These are phyloP conservation scores for Brassica rapa DNA, from an alignment of 345 rosid genomes.

Conservation along the genomic window DNA sequence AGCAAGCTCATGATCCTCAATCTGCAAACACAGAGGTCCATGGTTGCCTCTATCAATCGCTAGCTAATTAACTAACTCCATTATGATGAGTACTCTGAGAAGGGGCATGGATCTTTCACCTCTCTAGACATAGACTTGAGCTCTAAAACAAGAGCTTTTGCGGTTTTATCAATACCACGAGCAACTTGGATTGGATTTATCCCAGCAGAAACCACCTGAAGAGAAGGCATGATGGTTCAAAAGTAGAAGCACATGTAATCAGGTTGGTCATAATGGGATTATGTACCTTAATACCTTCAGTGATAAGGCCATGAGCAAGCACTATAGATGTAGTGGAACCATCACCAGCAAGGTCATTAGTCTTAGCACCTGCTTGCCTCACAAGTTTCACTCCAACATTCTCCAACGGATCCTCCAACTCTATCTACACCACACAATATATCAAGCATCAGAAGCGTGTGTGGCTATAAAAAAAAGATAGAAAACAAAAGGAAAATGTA, in stretches of 20 bases:
- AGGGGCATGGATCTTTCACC: slow-evolving; percentile 44
- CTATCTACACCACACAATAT: slow-evolving; percentile 49
- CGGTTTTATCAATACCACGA: slow-evolving; percentile 81
- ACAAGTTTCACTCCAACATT: slow-evolving; percentile 96
- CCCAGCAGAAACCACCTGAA: slow-evolving; percentile 84
- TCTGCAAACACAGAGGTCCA: slow-evolving; percentile 48
- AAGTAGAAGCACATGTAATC: slow-evolving; percentile 3
- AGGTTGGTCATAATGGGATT: slow-evolving; percentile 8
- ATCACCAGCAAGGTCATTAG: slow-evolving; percentile 93
- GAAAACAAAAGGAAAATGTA: neutral
- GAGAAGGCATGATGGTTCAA: slow-evolving; percentile 25
- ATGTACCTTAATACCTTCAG: slow-evolving; percentile 81
- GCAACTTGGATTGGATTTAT: slow-evolving; percentile 78
- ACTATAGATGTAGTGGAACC: slow-evolving; percentile 90
- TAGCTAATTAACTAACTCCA: neutral
- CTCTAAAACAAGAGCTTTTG: slow-evolving; percentile 75
- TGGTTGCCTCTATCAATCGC: neutral
- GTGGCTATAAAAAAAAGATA: neutral
- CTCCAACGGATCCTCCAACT: slow-evolving; percentile 86
- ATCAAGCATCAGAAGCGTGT: slow-evolving; percentile 18
- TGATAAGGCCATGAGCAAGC: slow-evolving; percentile 87
- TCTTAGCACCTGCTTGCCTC: slow-evolving; percentile 96
- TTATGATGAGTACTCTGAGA: neutral
- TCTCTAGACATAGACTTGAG: slow-evolving; percentile 86
- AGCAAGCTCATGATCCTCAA: slow-evolving; percentile 76